Base-by-base conservation (phyloP, 768 basidiomycete species). In the Rhodotorula toruloides region DNA sequence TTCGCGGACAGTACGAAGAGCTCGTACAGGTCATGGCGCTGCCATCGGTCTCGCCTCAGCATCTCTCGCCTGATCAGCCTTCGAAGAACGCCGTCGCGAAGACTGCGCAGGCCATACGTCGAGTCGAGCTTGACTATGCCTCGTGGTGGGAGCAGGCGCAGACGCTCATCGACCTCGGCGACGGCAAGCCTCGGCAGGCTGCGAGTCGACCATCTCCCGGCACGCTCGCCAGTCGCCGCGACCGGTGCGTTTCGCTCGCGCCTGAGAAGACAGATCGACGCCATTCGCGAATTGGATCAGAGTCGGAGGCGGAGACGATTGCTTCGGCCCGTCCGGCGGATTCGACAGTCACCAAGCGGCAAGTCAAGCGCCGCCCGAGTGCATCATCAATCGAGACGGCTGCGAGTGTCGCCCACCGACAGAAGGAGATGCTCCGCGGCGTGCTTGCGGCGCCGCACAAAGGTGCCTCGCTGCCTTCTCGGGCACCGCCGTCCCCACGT, bases 121-220 rank as follows among this genome's bases (percentile, higher is more conserved):
- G 61, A 25, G 44, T 74, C 59, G 72, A 72, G 39, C 36, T 62
- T 39, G 49, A 65, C 32, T 74, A 61, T 55, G 36, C 42, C 11
- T 44, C 42, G 4, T 73, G 67, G 65, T 74, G 74, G 74, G 74
- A 74, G 60, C 70, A 71, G 57, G 72, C 70, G 3, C 61, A 65
- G 17, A 68, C 70, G 4, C 65, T 74, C 19, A 59, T 73, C 67
- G 60, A 73, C 48, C 70, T 74, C n/a, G 74, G 71, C 27, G 68
- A 69, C 58, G 68, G 70, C 16, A 61, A 61, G 39, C 34, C 42
- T 1, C 6, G 16, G 4, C 17, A 36, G n/a, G 39, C 34, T 8
- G 31, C 13, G 27, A 42, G 17, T 21, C 65, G 21, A 6, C 52
- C 58, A 14, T 57, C 54, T 13, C 69, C 65, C 3, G 61, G 53